A percentile compares a stretch with the other conserved stretches of the same genome.
These are phyloP conservation scores for Striga hermonthica DNA, from an alignment of 305 asterid species.

Conservation along the genomic window DNA sequence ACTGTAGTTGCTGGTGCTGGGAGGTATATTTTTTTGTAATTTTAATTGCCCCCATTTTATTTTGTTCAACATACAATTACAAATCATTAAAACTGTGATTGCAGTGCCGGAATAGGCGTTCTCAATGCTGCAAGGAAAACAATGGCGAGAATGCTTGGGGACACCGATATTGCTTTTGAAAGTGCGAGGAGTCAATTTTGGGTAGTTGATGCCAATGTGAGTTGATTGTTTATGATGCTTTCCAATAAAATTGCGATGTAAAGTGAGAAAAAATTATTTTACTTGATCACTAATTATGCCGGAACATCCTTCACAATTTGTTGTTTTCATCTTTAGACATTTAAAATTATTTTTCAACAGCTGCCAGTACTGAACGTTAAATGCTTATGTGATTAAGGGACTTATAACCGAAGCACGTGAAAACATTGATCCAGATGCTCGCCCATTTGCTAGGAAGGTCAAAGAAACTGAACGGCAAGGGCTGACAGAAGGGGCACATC, in stretches of 20 bases:
- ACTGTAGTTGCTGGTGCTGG: slow-evolving; percentile 99
- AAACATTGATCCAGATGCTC: slow-evolving; percentile 88
- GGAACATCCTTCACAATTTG: slow-evolving; percentile 23
- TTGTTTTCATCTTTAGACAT: slow-evolving; percentile 12
- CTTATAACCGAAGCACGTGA: slow-evolving; percentile 88
- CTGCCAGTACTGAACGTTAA: slow-evolving; percentile 22
- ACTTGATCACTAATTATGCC: not conserved
- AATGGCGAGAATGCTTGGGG: slow-evolving; percentile 96
- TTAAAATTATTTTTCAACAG: slow-evolving; percentile 9
- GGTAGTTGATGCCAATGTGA: slow-evolving; percentile 97
- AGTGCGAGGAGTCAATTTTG: slow-evolving; percentile 97
- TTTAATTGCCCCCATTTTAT: slow-evolving; percentile 14
- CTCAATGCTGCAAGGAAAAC: slow-evolving; percentile 97
- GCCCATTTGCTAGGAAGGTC: slow-evolving; percentile 84
- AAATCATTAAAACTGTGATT: slow-evolving; percentile 31
- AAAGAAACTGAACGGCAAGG: slow-evolving; percentile 94
- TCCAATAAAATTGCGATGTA: slow-evolving; percentile 11
- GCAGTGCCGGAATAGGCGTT: slow-evolving; percentile 99
- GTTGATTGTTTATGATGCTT: slow-evolving; percentile 32
- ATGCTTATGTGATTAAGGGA: slow-evolving; percentile 54
- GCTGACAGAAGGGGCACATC: slow-evolving; percentile 83
- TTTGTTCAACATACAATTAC: slow-evolving; percentile 15
- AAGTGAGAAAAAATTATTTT: not conserved
- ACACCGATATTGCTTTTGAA: slow-evolving; percentile 89
- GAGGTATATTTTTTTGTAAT: slow-evolving; percentile 47